Conservation (phyloP, 1,284 basidiomycete genomes). For the Cryptococcus sp. region DNA sequence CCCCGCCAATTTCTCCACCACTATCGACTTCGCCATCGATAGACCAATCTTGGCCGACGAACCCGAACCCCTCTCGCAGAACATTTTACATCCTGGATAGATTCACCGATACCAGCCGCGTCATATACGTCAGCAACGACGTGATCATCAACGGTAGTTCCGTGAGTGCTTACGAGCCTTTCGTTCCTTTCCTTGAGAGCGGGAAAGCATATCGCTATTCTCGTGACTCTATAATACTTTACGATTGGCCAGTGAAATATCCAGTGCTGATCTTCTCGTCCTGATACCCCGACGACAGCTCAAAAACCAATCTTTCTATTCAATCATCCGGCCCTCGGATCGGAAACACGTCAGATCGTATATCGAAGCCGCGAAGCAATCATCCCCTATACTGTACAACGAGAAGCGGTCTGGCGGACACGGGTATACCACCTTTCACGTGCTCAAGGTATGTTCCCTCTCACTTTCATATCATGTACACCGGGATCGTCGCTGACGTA, state of each 20-base stretch:
- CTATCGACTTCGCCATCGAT: slow-evolving; percentile 13
- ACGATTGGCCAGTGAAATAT: background rate
- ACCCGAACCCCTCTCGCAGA: slow-evolving; percentile 24
- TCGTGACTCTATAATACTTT: too few relatives aligned
- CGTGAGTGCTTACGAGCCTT: too few relatives aligned
- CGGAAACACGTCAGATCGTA: slow-evolving; percentile 33
- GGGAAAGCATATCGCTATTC: background rate
- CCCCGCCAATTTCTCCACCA: slow-evolving; percentile 13
- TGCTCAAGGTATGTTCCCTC: slow-evolving; percentile 35
- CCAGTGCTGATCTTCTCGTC: background rate
- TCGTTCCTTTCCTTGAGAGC: background rate
- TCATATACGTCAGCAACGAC: slow-evolving; percentile 46
- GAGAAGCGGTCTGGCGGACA: slow-evolving; percentile 36
- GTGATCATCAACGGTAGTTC: slow-evolving; percentile 29
- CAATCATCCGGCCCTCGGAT: slow-evolving; percentile 39
- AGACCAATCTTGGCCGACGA: slow-evolving; percentile 10
- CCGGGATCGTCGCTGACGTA: background rate
- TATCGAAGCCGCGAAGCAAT: slow-evolving; percentile 43
- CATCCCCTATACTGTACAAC: slow-evolving; percentile 36
- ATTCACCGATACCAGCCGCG: slow-evolving; percentile 40
- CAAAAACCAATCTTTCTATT: slow-evolving; percentile 38
- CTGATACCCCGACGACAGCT: slow-evolving; percentile 19
- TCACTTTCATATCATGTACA: background rate
- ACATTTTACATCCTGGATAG: slow-evolving; percentile 46
- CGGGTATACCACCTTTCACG: slow-evolving; percentile 39